A percentile compares a stretch with the other conserved stretches of the same genome.
phyloP scores from a whole-genome alignment of 192 early-diverging fungal species.

The Obelidium mucronatum region DNA sequence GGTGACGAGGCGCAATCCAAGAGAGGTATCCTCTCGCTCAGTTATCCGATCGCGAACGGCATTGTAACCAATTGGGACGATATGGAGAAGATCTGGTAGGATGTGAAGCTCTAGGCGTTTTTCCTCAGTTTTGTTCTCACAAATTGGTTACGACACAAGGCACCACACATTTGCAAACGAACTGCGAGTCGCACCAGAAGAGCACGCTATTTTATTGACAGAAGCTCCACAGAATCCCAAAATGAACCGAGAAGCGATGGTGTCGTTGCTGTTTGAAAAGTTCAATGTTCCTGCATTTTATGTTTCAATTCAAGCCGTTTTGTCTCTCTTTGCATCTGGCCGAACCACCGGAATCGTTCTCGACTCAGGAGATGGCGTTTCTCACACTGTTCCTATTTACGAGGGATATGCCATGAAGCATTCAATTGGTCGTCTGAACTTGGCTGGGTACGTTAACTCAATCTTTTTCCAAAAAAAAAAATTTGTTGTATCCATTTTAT shows the following conservation, averaged over 20 bases:
- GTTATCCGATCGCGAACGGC: slow-evolving; percentile 71
- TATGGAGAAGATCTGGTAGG: slow-evolving; percentile 72
- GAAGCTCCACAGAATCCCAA: slow-evolving; percentile 71
- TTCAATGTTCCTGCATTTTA: slow-evolving; percentile 72
- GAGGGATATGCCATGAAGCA: slow-evolving; percentile 59
- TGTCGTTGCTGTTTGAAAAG: slow-evolving; percentile 69
- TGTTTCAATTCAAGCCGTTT: slow-evolving; percentile 62
- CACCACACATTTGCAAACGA: slow-evolving; percentile 73
- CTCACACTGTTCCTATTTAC: slow-evolving; percentile 71
- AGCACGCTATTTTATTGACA: slow-evolving; percentile 68
- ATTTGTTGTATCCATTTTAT: too few relatives aligned
- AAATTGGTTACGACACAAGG: slow-evolving; percentile 18
- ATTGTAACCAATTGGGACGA: slow-evolving; percentile 75
- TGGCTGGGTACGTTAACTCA: slow-evolving; percentile 48
- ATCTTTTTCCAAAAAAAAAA: slow-evolving; percentile 40
- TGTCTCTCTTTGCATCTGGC: slow-evolving; percentile 68
- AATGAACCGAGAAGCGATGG: slow-evolving; percentile 70
- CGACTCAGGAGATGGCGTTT: slow-evolving; percentile 71
- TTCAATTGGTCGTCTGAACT: slow-evolving; percentile 57
- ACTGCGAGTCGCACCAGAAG: slow-evolving; percentile 70
- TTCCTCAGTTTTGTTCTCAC: neutral
- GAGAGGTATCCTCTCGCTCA: slow-evolving; percentile 67
- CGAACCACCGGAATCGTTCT: slow-evolving; percentile 61
- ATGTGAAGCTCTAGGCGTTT: neutral
- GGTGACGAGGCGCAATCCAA: slow-evolving; percentile 74